Evolutionary conservation across 2,329 filamentous ascomycete genomes (phyloP).

Genomic region (Diplodia sapinea): DNA sequence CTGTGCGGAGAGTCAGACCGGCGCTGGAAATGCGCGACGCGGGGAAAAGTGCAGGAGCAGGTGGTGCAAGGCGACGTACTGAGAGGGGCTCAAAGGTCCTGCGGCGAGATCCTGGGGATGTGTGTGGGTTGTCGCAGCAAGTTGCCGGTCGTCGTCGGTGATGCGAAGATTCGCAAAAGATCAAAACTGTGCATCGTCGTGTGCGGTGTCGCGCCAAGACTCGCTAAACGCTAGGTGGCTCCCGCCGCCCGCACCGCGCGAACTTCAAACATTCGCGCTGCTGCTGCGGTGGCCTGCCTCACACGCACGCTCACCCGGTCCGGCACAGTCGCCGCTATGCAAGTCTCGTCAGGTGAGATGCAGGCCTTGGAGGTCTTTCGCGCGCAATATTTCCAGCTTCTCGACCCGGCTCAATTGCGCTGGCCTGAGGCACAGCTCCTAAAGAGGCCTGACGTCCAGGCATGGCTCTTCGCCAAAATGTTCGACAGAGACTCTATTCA

Average conservation of each 20-base stretch:
- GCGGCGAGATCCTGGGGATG: slow-evolving; percentile 30
- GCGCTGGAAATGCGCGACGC: neutral
- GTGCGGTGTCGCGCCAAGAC: slow-evolving; percentile 29
- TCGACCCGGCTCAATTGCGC: slow-evolving; percentile 64
- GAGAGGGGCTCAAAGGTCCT: slow-evolving; percentile 29
- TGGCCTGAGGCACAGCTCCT: slow-evolving; percentile 68
- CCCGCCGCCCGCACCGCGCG: slow-evolving; percentile 19
- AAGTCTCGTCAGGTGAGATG: slow-evolving; percentile 33
- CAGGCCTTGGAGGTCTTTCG: slow-evolving; percentile 58
- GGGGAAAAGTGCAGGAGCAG: neutral
- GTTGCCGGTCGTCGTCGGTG: slow-evolving; percentile 31
- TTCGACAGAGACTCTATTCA: slow-evolving; percentile 65
- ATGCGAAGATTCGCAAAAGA: slow-evolving; percentile 25
- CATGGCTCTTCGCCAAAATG: slow-evolving; percentile 67
- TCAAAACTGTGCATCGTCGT: slow-evolving; percentile 26
- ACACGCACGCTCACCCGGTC: slow-evolving; percentile 4
- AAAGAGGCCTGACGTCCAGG: slow-evolving; percentile 66
- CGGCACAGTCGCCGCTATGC: slow-evolving; percentile 6
- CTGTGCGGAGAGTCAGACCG: slow-evolving; percentile 16
- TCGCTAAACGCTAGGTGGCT: slow-evolving; percentile 27
- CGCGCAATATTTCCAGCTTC: slow-evolving; percentile 80
- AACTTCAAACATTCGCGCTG: neutral
- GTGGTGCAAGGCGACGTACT: slow-evolving; percentile 13
- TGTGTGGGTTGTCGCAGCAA: slow-evolving; percentile 31
- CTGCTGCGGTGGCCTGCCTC: neutral